Conservation (phyloP, 441 rosid species). For the Breynia disticha region DNA sequence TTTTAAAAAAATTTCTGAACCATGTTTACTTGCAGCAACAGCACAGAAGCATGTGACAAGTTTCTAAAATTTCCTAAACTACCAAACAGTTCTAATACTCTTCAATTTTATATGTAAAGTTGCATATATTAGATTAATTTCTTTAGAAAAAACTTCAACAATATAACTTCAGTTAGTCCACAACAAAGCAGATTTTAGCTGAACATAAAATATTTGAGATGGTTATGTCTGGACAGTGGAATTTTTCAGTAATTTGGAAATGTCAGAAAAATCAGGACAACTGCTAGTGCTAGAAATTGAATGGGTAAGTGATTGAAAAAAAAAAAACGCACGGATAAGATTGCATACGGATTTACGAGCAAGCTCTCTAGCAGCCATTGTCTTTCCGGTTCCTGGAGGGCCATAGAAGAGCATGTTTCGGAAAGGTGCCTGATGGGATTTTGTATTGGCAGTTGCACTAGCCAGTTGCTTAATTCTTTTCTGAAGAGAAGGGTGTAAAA, state of each 20-base stretch:
- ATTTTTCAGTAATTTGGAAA: no score
- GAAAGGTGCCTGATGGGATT: conserved; percentile 86
- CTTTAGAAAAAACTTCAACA: no score
- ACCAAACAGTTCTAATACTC: no score
- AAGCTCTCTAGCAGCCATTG: conserved; percentile 95
- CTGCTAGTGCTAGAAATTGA: background rate
- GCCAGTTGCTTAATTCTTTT: conserved; percentile 78
- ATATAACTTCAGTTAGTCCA: no score
- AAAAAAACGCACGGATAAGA: conserved; percentile 7
- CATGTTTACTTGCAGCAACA: background rate
- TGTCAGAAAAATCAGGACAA: background rate
- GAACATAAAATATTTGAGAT: no score
- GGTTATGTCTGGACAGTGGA: no score
- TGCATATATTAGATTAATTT: no score
- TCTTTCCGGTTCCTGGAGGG: conserved; percentile 99
- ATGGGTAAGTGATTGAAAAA: conserved; percentile 6
- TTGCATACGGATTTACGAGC: conserved; percentile 80
- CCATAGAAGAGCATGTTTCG: conserved; percentile 93
- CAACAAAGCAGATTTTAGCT: no score
- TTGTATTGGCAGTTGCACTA: conserved; percentile 89
- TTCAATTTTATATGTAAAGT: no score
- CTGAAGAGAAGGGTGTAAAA: conserved; percentile 72
- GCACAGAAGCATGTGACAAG: no score
- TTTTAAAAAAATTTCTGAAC: background rate
- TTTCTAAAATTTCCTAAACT: no score